Evolutionary conservation across 352 stramenopile genomes (phyloP), one percentile per base, ranked within the genome.

Genomic region (Aphanomyces euteiches): DNA sequence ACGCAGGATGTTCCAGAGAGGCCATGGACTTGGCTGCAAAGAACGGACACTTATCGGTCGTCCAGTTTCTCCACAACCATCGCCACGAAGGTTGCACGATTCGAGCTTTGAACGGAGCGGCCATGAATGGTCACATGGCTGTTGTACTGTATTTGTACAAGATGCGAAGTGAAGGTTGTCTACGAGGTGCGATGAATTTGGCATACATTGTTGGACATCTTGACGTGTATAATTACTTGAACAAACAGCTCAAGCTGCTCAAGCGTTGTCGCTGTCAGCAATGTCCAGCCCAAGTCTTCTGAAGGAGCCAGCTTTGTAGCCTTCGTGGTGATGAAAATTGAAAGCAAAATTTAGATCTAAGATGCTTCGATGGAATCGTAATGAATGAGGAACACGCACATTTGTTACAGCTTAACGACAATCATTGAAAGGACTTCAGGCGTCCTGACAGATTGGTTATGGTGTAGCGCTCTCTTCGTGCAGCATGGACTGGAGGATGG

Each of bases 191-290:
- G 10, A 50, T 50, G 43, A 50, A 50, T n/a, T 12, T 50, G 10
- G 43, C 43, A 12, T 50, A n/a, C 17, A n/a, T 50, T n/a, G 43
- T n/a, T 12, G 17, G 17, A 50, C 43, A n/a, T n/a, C 10, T n/a
- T 12, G 43, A 12, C 43, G 43, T 50, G 43, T 50, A n/a, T n/a
- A n/a, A 50, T n/a, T 50, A 50, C 43, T 50, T 50, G 43, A 50
- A 2, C 10, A n/a, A n/a, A 12, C 10, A 50, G 17, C 17, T 50
- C 10, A 50, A 50, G 10, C 10, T 50, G 43, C 10, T 50, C 17
- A n/a, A n/a, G 43, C 43, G 17, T n/a, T 50, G 43, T 50, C 43
- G 43, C 10, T 50, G 43, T 50, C 43, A 12, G 10, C 43, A 12
- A 50, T 50, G 43, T n/a, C 43, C 10, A n/a, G 10, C 10, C 10